Conservation (phyloP, 2,329 filamentous ascomycete species). For the Furcasterigmium sp. region DNA sequence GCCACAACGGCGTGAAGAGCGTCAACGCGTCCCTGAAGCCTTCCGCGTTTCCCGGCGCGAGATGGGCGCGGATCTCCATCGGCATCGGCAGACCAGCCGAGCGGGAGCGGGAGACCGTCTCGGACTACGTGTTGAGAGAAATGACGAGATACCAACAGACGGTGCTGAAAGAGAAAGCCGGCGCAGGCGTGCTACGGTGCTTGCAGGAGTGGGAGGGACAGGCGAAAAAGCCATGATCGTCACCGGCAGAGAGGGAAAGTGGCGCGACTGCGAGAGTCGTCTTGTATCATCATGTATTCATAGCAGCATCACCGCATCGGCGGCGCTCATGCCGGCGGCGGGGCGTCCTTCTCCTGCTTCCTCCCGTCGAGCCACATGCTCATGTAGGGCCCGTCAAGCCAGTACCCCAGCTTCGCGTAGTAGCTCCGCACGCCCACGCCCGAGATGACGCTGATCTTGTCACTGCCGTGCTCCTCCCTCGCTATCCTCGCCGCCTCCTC, state of each 20-base stretch:
- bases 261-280: too few relatives aligned
- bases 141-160: slow-evolving; percentile 50
- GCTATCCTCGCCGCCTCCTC: slow-evolving; percentile 96
- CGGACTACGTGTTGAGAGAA: slow-evolving; percentile 69
- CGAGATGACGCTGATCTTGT: slow-evolving; percentile 96
- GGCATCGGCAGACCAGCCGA: slow-evolving; percentile 81
- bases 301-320: neutral
- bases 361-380: slow-evolving; percentile 58
- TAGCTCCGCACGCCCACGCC: slow-evolving; percentile 95
- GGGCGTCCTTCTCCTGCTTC: neutral
- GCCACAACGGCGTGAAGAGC: slow-evolving; percentile 73
- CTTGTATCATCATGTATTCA: neutral
- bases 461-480: slow-evolving; percentile 85
- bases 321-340: neutral
- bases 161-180: slow-evolving; percentile 45
- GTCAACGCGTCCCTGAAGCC: slow-evolving; percentile 46
- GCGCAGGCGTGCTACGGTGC: slow-evolving; percentile 44
- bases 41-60: slow-evolving; percentile 31
- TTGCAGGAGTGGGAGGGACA: slow-evolving; percentile 40
- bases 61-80: slow-evolving; percentile 62
- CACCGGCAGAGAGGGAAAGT: slow-evolving; percentile 4
- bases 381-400: slow-evolving; percentile 86
- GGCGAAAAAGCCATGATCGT: slow-evolving; percentile 11
- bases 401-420: slow-evolving; percentile 89
- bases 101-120: slow-evolving; percentile 62